Percentiles rank a stretch among this genome's conserved stretches.
phyloP scores from a whole-genome alignment of 2,329 filamentous ascomycete genomes.

The Ascochyta pisi region DNA sequence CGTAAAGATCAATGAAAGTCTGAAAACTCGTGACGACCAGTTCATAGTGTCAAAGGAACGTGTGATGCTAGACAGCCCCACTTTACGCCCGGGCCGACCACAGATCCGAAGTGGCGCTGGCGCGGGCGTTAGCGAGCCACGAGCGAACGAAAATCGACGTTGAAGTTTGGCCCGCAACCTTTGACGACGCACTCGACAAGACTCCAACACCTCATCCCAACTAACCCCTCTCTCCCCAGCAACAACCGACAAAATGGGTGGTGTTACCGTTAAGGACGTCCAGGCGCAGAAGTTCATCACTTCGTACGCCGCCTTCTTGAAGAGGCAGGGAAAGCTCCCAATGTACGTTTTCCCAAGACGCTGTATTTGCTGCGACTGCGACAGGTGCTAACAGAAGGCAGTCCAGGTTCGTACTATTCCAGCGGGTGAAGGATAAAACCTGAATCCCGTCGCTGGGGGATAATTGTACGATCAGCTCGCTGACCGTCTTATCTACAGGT shows the following conservation, averaged over 20 bases:
- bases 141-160: slow-evolving; percentile 20
- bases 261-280: slow-evolving; percentile 84
- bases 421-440: slow-evolving; percentile 52
- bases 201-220: slow-evolving; percentile 25
- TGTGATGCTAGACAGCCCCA: background rate
- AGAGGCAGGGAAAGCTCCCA: slow-evolving; percentile 91
- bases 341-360: slow-evolving; percentile 56
- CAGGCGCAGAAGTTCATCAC: slow-evolving; percentile 90
- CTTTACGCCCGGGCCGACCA: slow-evolving; percentile 27
- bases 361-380: background rate
- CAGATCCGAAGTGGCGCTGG: slow-evolving; percentile 5
- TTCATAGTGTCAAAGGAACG: no score
- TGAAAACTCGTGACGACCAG: no score
- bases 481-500: slow-evolving; percentile 68
- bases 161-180: background rate
- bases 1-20: no score
- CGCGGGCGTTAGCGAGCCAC: slow-evolving; percentile 31
- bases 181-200: slow-evolving; percentile 32
- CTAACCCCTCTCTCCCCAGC: slow-evolving; percentile 27
- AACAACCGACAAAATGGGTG: slow-evolving; percentile 76
- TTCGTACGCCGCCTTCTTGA: slow-evolving; percentile 87
- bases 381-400: slow-evolving; percentile 28
- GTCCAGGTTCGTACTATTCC: slow-evolving; percentile 70
- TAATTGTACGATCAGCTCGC: slow-evolving; percentile 48
- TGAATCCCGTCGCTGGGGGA: slow-evolving; percentile 64